Conservation (phyloP, 2,329 filamentous ascomycete genomes). For the Penicillium sp. region DNA sequence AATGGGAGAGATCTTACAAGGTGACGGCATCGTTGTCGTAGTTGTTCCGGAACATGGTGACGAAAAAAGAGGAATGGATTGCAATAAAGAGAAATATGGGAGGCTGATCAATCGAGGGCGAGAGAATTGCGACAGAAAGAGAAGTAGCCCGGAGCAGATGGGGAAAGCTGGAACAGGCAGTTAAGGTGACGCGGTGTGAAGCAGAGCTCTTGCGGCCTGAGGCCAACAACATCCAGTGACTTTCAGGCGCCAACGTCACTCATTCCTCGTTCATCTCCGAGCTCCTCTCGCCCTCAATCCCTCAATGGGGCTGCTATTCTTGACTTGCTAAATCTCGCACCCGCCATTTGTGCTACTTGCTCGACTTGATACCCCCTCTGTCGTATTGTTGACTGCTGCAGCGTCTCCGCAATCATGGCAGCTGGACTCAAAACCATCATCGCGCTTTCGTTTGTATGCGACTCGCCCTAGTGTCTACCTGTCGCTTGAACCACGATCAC, state of each 20-base stretch:
- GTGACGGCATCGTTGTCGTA: conserved; percentile 99
- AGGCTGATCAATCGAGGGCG: conserved; percentile 5
- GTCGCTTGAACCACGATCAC: background rate
- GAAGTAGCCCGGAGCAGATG: conserved; percentile 17
- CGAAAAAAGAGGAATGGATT: conserved; percentile 13
- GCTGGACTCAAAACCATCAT: conserved; percentile 99
- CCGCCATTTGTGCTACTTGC: conserved; percentile 3
- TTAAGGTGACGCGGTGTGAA: conserved; percentile 33
- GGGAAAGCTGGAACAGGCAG: conserved; percentile 29
- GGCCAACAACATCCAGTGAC: conserved; percentile 24
- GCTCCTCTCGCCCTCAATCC: conserved; percentile 9
- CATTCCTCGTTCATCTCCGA: conserved; percentile 15
- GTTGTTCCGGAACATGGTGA: conserved; percentile 97
- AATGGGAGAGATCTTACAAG: conserved; percentile 59
- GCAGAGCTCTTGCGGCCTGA: conserved; percentile 26
- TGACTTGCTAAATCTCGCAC: conserved; percentile 4
- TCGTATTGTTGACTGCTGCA: conserved; percentile 15
- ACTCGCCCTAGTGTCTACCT: background rate
- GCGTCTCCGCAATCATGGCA: conserved; percentile 47
- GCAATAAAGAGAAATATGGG: conserved; percentile 4
- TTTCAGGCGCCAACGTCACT: conserved; percentile 31
- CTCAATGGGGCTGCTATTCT: conserved; percentile 16
- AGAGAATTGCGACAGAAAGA: conserved; percentile 11
- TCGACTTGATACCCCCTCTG: conserved; percentile 5
- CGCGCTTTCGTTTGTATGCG: conserved; percentile 83